These are phyloP conservation scores for Penicillium sumatraense DNA, from an alignment of 2,329 filamentous ascomycete species.

Conservation along the genomic window DNA sequence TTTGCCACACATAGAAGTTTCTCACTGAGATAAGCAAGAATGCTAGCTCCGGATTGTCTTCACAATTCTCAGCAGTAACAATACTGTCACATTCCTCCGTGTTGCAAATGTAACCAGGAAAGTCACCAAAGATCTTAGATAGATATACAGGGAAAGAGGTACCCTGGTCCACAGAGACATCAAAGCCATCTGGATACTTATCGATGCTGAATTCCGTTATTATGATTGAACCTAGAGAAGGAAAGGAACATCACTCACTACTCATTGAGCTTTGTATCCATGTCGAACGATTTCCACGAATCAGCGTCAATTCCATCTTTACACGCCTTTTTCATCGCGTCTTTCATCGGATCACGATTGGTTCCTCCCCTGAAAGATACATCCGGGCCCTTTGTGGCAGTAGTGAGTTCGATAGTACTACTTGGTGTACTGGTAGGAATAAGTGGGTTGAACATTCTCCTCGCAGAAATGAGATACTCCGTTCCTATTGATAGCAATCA, in stretches of 20 bases:
- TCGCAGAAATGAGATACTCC: not conserved
- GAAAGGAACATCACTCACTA: too few relatives aligned
- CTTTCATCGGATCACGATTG: too few relatives aligned
- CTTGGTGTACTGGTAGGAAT: too few relatives aligned
- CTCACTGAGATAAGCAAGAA: not conserved
- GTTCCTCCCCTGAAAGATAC: too few relatives aligned
- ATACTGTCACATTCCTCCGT: not conserved
- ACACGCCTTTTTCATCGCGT: too few relatives aligned
- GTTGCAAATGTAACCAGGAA: not conserved
- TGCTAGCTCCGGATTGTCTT: not conserved
- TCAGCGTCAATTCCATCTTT: too few relatives aligned
- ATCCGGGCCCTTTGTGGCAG: not conserved
- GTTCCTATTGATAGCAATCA: not conserved
- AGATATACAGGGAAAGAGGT: not conserved
- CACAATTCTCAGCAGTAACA: not conserved
- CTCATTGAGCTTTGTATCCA: too few relatives aligned
- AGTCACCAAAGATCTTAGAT: not conserved
- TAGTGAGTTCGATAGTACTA: not conserved
- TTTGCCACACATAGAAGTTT: not conserved
- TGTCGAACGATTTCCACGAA: too few relatives aligned
- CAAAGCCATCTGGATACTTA: not conserved
- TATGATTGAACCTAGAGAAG: too few relatives aligned
- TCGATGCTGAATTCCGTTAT: not conserved
- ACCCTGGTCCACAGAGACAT: not conserved
- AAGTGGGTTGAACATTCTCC: not conserved